These are phyloP conservation scores for Verticillium nubilum DNA, from an alignment of 2,329 filamentous ascomycete genomes.

Conservation along the genomic window DNA sequence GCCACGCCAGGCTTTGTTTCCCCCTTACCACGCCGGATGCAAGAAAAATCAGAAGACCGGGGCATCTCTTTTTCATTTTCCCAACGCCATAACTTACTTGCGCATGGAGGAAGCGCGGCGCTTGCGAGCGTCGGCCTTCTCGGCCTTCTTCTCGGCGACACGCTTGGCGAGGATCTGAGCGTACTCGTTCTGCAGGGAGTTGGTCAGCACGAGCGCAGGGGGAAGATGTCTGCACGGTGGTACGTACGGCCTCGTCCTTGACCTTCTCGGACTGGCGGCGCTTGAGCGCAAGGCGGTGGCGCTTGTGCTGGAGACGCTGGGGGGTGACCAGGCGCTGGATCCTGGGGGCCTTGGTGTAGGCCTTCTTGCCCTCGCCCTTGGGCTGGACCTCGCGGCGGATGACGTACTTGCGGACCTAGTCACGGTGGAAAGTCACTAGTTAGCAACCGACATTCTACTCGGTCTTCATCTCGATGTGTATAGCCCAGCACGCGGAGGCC, in stretches of 20 bases:
- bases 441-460: conserved; percentile 21
- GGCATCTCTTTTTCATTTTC: conserved; percentile 12
- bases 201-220: conserved; percentile 26
- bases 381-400: conserved; percentile 97
- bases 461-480: conserved; percentile 1
- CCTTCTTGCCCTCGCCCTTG: conserved; percentile 94
- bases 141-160: conserved; percentile 90
- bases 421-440: conserved; percentile 20
- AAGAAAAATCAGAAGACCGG: conserved; percentile 33
- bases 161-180: conserved; percentile 94
- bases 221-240: not conserved
- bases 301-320: conserved; percentile 99
- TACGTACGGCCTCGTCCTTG: conserved; percentile 96
- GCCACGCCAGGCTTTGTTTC: conserved; percentile 12
- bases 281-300: conserved; percentile 96
- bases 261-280: conserved; percentile 92
- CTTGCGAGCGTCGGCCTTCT: conserved; percentile 93
- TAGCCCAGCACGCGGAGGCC: conserved; percentile 5
- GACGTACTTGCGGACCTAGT: conserved; percentile 97
- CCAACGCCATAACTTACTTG: conserved; percentile 57
- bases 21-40: conserved; percentile 31
- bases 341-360: conserved; percentile 99
- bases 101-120: conserved; percentile 91
- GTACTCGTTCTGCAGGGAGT: conserved; percentile 78
- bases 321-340: conserved; percentile 99